Conservation (phyloP, 768 basidiomycete species). For the Pleurotus sapidus region DNA sequence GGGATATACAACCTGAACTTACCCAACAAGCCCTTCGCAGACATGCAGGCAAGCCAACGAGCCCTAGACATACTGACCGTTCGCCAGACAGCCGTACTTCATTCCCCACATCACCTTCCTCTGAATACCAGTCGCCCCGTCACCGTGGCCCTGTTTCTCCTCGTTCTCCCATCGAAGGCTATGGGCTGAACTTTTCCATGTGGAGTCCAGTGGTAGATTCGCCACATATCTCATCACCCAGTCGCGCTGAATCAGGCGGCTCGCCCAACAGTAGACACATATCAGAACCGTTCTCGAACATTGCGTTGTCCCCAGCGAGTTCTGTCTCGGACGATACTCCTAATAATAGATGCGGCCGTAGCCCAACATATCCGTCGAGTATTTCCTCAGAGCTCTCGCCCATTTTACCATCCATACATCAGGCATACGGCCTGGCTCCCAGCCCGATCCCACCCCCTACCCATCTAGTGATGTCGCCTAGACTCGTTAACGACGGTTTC, state of each 20-base stretch:
- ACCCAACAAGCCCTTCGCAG: conserved; percentile 3
- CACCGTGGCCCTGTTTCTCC: background rate
- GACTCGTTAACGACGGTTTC: background rate
- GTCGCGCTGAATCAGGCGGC: background rate
- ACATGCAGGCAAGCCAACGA: conserved; percentile 5
- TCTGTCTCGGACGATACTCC: conserved; percentile 1
- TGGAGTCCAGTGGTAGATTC: conserved; percentile 2
- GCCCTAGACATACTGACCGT: conserved; percentile 1
- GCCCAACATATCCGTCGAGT: background rate
- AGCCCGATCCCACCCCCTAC: background rate
- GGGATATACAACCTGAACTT: conserved; percentile 5
- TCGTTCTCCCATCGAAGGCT: background rate
- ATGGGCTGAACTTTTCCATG: background rate
- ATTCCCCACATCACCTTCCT: background rate
- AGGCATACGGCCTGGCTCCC: background rate
- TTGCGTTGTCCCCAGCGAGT: background rate
- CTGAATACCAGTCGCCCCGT: background rate
- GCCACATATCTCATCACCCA: background rate
- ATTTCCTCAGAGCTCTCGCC: background rate
- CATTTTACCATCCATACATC: background rate
- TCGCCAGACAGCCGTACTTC: background rate
- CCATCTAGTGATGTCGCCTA: background rate
- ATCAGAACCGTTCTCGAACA: background rate
- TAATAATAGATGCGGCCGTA: background rate
- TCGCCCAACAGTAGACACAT: background rate